These are phyloP conservation scores for Trichoderma oligosporum DNA, from an alignment of 2,329 filamentous ascomycete genomes.

Conservation along the genomic window DNA sequence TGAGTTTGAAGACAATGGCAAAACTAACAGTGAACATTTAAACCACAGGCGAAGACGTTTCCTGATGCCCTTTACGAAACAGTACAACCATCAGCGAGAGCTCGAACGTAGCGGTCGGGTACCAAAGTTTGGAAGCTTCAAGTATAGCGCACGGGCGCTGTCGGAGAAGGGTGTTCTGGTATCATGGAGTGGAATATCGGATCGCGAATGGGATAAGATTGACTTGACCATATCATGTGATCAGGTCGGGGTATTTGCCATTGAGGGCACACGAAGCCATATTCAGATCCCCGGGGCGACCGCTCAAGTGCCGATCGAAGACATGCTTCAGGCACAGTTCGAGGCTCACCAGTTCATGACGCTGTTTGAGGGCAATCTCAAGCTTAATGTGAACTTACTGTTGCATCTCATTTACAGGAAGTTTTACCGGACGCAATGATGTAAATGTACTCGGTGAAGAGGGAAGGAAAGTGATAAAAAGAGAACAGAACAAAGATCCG, in stretches of 20 bases:
- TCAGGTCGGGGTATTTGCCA: conserved; percentile 86
- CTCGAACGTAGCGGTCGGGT: conserved; percentile 87
- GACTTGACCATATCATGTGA: conserved; percentile 94
- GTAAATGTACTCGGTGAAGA: neutral
- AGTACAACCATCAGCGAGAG: conserved; percentile 97
- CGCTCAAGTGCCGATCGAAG: conserved; percentile 83
- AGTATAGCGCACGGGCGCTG: conserved; percentile 86
- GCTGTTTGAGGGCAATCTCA: conserved; percentile 79
- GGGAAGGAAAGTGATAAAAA: neutral
- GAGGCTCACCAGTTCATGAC: conserved; percentile 96
- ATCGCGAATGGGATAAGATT: conserved; percentile 83
- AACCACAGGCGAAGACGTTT: conserved; percentile 74
- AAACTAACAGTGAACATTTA: conserved; percentile 21
- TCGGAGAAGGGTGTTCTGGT: conserved; percentile 93
- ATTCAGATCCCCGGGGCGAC: conserved; percentile 96
- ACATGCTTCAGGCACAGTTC: conserved; percentile 92
- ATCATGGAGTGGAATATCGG: conserved; percentile 78
- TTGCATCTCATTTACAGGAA: conserved; percentile 98
- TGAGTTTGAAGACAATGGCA: neutral
- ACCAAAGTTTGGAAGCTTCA: conserved; percentile 96
- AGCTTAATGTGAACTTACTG: conserved; percentile 93
- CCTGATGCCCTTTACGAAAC: conserved; percentile 93
- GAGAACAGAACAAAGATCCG: too few relatives aligned
- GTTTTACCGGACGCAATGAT: conserved; percentile 75
- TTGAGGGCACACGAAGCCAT: conserved; percentile 85